Evolutionary conservation across 1,139 yeast genomes (phyloP).

Genomic region (Saccharomycopsis crataegensis): DNA sequence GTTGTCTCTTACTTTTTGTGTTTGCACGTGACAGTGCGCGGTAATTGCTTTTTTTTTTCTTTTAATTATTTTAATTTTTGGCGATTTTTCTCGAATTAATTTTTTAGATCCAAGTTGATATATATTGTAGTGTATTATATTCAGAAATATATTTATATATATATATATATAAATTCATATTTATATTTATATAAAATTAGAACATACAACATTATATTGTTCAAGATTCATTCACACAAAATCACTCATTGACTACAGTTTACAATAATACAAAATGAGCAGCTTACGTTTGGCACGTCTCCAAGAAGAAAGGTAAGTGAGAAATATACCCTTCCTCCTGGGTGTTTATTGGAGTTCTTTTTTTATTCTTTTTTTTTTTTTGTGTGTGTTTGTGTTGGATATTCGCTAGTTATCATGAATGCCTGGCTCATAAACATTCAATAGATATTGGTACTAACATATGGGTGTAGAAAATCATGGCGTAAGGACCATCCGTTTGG

Average conservation of each 20-base stretch:
- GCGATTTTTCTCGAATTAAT: too few species aligned
- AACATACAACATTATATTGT: too few species aligned
- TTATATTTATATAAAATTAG: too few species aligned
- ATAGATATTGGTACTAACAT: not conserved
- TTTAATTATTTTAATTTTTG: too few species aligned
- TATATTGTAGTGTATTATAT: too few species aligned
- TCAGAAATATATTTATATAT: too few species aligned
- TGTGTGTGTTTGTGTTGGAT: not conserved
- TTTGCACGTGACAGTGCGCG: too few species aligned
- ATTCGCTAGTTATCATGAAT: not conserved
- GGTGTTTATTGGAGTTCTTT: not conserved
- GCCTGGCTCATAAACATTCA: not conserved
- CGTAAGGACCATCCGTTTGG: constrained; percentile 98
- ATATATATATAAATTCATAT: too few species aligned
- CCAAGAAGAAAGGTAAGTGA: constrained; percentile 26
- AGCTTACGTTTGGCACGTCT: constrained; percentile 25
- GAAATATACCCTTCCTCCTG: too few species aligned
- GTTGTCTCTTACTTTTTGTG: not conserved
- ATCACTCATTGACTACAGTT: not conserved
- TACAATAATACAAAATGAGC: constrained; percentile 9
- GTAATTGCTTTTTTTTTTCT: too few species aligned
- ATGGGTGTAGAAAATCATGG: constrained; percentile 70
- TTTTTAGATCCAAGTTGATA: too few species aligned
- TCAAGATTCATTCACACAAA: too few species aligned
- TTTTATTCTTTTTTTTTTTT: not conserved